Evolutionary conservation across 1,284 basidiomycete species (phyloP).

Genomic region (Leccinum pallidistipes): DNA sequence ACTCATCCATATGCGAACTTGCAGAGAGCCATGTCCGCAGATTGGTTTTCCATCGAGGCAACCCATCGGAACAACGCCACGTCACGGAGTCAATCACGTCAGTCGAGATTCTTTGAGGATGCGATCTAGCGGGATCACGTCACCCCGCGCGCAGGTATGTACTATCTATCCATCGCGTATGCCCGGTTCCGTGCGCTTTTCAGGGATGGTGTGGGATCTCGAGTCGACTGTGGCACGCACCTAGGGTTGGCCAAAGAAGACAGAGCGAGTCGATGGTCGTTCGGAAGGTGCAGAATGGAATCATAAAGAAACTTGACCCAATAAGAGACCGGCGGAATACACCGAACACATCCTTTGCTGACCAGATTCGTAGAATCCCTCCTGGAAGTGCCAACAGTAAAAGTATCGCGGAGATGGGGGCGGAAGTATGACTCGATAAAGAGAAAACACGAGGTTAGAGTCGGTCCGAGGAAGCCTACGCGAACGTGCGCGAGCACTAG

Average conservation of each 20-base stretch:
- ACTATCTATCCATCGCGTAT: neutral
- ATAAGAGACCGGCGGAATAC: no score
- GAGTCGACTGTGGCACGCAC: neutral
- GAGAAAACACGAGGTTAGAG: neutral
- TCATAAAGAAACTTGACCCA: neutral
- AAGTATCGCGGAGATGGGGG: neutral
- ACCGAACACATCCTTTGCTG: neutral
- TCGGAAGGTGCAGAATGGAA: neutral
- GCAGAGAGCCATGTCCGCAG: neutral
- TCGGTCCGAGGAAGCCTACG: neutral
- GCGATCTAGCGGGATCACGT: neutral
- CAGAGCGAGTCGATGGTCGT: neutral
- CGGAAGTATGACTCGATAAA: neutral
- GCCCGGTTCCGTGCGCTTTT: neutral
- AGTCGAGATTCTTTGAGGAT: neutral
- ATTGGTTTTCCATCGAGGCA: neutral
- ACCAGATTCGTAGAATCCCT: neutral
- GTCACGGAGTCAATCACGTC: neutral
- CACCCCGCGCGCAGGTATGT: neutral
- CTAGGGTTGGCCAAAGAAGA: neutral
- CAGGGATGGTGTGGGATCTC: neutral
- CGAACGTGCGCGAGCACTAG: conserved; percentile 6
- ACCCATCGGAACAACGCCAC: neutral
- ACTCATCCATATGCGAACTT: neutral
- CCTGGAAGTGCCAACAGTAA: neutral